Evolutionary conservation across 345 rosid genomes (phyloP).

Genomic region (Ceriops tagal): DNA sequence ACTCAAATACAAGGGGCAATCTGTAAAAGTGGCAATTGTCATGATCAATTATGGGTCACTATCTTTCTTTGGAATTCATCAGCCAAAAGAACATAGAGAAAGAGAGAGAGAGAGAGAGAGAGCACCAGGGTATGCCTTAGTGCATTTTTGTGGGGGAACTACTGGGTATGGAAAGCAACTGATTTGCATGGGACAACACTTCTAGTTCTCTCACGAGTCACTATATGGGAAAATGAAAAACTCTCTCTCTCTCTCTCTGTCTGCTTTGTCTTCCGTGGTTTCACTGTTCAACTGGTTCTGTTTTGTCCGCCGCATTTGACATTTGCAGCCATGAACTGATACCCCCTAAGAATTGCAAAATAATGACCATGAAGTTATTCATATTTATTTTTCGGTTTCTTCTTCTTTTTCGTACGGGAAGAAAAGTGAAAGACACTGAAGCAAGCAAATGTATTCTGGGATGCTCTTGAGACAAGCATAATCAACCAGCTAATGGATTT

Average conservation of each 20-base stretch:
- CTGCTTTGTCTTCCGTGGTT: neutral
- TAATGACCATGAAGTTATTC: too few species aligned
- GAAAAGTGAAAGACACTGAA: too few species aligned
- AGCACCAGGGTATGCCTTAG: neutral
- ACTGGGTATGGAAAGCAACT: neutral
- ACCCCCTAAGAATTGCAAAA: neutral
- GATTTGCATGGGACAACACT: neutral
- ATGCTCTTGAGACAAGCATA: too few species aligned
- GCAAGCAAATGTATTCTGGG: too few species aligned
- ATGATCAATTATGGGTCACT: constrained; percentile 5
- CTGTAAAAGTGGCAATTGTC: constrained; percentile 38
- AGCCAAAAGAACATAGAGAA: too few species aligned
- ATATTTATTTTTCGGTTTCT: too few species aligned
- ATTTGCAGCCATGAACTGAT: neutral
- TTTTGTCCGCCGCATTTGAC: neutral
- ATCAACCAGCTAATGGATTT: too few species aligned
- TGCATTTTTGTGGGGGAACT: constrained; percentile 2
- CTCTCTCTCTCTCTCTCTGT: neutral
- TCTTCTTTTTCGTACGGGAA: too few species aligned
- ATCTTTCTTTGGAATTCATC: neutral
- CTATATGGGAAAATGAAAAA: constrained; percentile 12
- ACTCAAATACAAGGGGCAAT: constrained; percentile 81
- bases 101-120: neutral
- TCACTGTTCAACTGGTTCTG: neutral
- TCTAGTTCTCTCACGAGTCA: neutral